Conservation (phyloP, 2,329 filamentous ascomycete genomes). For the Coniochaeta sp. region DNA sequence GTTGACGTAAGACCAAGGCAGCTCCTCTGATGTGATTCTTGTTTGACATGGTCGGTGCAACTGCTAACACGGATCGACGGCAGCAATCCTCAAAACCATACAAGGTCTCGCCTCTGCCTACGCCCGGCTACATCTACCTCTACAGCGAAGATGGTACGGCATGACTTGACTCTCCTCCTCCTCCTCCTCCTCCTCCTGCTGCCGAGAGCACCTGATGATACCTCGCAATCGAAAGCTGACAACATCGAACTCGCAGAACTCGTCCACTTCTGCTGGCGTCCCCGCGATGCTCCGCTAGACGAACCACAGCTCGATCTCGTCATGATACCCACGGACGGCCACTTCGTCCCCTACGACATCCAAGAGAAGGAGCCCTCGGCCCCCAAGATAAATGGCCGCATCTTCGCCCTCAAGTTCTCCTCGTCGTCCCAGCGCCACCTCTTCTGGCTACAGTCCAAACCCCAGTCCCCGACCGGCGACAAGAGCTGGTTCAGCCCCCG, state of each 20-base stretch:
- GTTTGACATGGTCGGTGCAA: neutral
- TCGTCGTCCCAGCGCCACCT: constrained; percentile 87
- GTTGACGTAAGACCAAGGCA: constrained; percentile 55
- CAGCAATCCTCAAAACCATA: constrained; percentile 50
- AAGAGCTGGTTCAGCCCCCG: constrained; percentile 75
- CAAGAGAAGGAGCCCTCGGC: constrained; percentile 47
- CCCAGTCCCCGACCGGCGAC: constrained; percentile 63
- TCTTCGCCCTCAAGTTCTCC: constrained; percentile 88
- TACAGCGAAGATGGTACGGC: constrained; percentile 77
- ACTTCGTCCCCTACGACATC: constrained; percentile 73
- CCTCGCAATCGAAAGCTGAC: neutral
- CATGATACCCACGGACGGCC: constrained; percentile 86
- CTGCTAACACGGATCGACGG: constrained; percentile 10
- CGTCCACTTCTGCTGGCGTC: constrained; percentile 95
- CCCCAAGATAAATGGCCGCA: constrained; percentile 72
- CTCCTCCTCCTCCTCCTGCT: no score
- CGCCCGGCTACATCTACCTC: constrained; percentile 83
- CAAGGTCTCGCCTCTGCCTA: constrained; percentile 66
- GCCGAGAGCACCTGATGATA: neutral
- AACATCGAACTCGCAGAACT: constrained; percentile 52
- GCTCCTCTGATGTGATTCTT: constrained; percentile 13
- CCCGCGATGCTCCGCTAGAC: constrained; percentile 62
- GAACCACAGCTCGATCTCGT: constrained; percentile 80
- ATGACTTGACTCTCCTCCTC: no score
- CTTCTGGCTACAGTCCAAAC: constrained; percentile 94